Evolutionary conservation across 257 asterid species (phyloP).

Genomic region (Echium plantagineum): DNA sequence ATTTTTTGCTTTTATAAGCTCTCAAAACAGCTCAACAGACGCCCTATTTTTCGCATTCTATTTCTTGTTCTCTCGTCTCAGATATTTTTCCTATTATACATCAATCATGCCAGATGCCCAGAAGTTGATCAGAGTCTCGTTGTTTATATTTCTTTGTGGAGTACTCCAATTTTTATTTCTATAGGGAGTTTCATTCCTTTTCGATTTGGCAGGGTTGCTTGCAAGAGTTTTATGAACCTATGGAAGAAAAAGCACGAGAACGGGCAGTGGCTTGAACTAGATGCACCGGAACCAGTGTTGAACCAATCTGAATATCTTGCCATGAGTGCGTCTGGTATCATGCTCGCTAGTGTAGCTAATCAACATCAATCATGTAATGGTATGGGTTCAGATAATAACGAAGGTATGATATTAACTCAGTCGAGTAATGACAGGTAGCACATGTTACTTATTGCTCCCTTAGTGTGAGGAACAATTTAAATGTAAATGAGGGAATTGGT

Average conservation of each 20-base stretch:
- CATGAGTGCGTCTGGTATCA: slow-evolving; percentile 50
- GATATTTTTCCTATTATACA: background rate
- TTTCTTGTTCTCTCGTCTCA: slow-evolving; percentile 7
- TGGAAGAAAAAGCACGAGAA: slow-evolving; percentile 90
- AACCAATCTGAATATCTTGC: slow-evolving; percentile 41
- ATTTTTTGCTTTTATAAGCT: too few species aligned
- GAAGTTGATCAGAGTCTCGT: background rate
- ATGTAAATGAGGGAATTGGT: too few species aligned
- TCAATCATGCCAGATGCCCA: background rate
- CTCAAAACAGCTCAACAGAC: background rate
- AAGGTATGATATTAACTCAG: slow-evolving; percentile 35
- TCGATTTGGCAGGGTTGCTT: slow-evolving; percentile 65
- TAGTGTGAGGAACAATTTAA: background rate
- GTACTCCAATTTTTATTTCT: slow-evolving; percentile 5
- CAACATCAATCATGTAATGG: slow-evolving; percentile 38
- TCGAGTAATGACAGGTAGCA: background rate
- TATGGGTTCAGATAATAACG: slow-evolving; percentile 35
- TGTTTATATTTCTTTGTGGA: background rate
- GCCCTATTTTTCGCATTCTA: background rate
- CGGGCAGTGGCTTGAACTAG: slow-evolving; percentile 92
- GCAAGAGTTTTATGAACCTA: slow-evolving; percentile 59
- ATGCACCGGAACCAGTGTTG: slow-evolving; percentile 50
- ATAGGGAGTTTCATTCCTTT: slow-evolving; percentile 4
- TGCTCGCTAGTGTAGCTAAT: slow-evolving; percentile 38
- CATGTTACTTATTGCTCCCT: background rate